Conservation (phyloP, 2,329 filamentous ascomycete genomes). For the Colletotrichum kahawae region DNA sequence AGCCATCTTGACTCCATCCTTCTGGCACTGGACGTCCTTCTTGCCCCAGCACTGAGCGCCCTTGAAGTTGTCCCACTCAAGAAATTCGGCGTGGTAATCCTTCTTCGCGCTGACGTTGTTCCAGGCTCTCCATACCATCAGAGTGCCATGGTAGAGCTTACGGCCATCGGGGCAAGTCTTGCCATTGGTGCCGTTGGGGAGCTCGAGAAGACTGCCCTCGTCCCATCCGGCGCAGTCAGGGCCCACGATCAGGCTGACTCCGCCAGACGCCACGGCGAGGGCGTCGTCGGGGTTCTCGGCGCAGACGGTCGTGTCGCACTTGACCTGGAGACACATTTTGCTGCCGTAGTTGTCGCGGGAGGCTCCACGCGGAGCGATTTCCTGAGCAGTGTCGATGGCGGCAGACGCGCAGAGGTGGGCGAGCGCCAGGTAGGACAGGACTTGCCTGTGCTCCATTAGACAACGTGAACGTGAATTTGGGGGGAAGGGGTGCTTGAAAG, state of each 20-base stretch:
- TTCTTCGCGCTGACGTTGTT: not conserved
- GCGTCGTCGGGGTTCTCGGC: not conserved
- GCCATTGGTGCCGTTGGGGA: not conserved
- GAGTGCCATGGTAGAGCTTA: not conserved
- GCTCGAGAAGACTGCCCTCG: not conserved
- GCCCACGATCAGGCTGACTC: not conserved
- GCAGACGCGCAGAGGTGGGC: not conserved
- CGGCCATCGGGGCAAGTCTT: not conserved
- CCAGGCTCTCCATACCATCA: not conserved
- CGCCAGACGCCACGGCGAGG: not conserved
- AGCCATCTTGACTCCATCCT: not conserved
- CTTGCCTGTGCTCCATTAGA: not conserved
- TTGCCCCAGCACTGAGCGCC: not conserved
- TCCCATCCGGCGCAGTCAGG: not conserved
- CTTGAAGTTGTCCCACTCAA: slow-evolving; percentile 8
- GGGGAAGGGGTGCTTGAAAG: not conserved
- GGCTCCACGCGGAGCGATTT: not conserved
- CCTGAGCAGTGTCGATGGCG: not conserved
- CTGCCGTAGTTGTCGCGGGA: not conserved
- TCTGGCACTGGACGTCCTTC: not conserved
- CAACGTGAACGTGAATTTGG: rapidly evolving
- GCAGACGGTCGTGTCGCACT: not conserved
- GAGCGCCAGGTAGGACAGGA: not conserved
- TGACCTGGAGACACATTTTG: not conserved
- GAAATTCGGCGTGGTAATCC: not conserved